phyloP scores from a whole-genome alignment of 2,329 filamentous ascomycete genomes.

The Dendrostoma leiphaemia region DNA sequence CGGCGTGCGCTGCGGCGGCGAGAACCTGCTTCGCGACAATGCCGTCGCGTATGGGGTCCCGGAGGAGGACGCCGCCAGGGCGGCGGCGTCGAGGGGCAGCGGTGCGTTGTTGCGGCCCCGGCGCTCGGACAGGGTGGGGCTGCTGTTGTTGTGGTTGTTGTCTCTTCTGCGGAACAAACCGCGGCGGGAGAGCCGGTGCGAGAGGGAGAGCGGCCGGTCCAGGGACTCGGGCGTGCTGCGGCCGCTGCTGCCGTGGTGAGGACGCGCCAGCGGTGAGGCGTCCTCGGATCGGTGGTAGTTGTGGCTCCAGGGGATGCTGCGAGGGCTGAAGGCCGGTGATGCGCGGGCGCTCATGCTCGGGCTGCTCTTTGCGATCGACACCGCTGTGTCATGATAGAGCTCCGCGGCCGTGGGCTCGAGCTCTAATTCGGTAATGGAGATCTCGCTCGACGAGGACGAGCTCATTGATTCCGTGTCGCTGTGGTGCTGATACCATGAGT shows the following conservation, averaged over 20 bases:
- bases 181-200: not conserved
- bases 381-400: slow-evolving; percentile 6
- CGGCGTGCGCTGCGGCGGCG: slow-evolving; percentile 5
- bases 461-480: not conserved
- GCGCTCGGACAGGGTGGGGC: slow-evolving; percentile 9
- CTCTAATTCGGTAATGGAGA: not conserved
- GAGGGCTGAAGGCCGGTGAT: not conserved
- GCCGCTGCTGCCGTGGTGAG: not conserved
- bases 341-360: not conserved
- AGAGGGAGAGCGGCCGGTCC: not conserved
- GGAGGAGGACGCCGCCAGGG: not conserved
- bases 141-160: not conserved
- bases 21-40: not conserved
- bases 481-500: not conserved
- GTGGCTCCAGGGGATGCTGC: not conserved
- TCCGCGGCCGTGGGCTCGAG: slow-evolving; percentile 6
- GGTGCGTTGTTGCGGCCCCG: slow-evolving; percentile 6
- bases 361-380: slow-evolving; percentile 2
- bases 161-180: not conserved
- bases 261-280: not conserved
- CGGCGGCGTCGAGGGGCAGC: not conserved
- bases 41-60: not conserved
- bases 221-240: not conserved
- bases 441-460: not conserved
- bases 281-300: not conserved